phyloP scores from a whole-genome alignment of 768 basidiomycete genomes.

The Pulveroboletus sp. region DNA sequence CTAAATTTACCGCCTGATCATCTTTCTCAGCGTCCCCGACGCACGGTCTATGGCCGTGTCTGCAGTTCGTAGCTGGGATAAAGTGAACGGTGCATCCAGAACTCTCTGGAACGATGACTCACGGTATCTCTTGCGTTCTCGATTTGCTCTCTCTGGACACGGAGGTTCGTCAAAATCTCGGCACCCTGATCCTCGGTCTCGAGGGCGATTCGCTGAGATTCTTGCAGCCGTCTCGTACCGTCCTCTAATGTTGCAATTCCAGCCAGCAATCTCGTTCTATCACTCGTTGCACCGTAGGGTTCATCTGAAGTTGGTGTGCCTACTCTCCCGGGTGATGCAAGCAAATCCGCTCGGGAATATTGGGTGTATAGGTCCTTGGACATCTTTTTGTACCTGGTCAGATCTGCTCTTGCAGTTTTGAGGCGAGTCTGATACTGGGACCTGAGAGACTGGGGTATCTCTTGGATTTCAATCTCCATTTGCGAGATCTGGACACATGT shows the following conservation, averaged over 20 bases:
- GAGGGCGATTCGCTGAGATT: slow-evolving; percentile 86
- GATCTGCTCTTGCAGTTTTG: slow-evolving; percentile 65
- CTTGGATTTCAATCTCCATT: slow-evolving; percentile 98
- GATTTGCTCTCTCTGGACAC: slow-evolving; percentile 89
- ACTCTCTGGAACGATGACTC: slow-evolving; percentile 19
- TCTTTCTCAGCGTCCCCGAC: slow-evolving; percentile 86
- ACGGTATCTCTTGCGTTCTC: slow-evolving; percentile 90
- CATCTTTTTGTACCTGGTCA: slow-evolving; percentile 76
- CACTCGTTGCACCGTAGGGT: slow-evolving; percentile 65
- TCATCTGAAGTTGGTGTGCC: slow-evolving; percentile 61
- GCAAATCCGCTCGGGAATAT: slow-evolving; percentile 72
- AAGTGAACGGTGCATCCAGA: not conserved
- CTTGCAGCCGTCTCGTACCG: slow-evolving; percentile 78
- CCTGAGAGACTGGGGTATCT: slow-evolving; percentile 83
- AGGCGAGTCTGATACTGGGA: slow-evolving; percentile 74
- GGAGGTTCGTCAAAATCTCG: slow-evolving; percentile 81
- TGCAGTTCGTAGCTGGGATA: slow-evolving; percentile 68
- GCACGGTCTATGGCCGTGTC: slow-evolving; percentile 89
- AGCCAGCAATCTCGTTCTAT: slow-evolving; percentile 73
- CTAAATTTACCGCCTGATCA: slow-evolving; percentile 81
- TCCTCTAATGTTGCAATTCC: slow-evolving; percentile 80
- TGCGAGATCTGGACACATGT: slow-evolving; percentile 71
- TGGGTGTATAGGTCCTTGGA: slow-evolving; percentile 69
- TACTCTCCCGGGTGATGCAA: slow-evolving; percentile 43
- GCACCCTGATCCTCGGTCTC: slow-evolving; percentile 97